Base-by-base conservation (phyloP, 345 rosid species). In the Orychophragmus violaceus region DNA sequence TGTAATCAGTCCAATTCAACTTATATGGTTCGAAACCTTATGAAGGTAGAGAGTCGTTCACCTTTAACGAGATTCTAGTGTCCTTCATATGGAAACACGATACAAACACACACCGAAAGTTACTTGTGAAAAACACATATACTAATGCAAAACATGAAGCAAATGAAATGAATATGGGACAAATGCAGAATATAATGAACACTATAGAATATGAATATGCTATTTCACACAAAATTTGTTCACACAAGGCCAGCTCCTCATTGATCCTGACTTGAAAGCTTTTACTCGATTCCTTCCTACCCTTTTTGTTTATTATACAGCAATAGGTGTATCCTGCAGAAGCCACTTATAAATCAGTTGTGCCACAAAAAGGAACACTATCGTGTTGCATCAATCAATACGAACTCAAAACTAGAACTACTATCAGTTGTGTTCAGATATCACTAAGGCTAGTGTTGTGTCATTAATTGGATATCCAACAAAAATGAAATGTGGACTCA, bases 251-350 rank as follows among this genome's bases (percentile, higher is more conserved):
- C 32, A 69, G 13, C 41, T 53, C 8, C 18, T 29, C 11, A 6
- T 14, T 30, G 55, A 57, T 68, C 64, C 24, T 68, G 45, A 16
- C 64, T 45, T 32, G 36, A 69, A 36, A 12, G 25, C 59, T n/a
- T 18, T 53, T 29, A 61, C 68, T 70, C 2, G 30, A 71, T 8
- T 25, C 70, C 49, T 42, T 7, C 46, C 55, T 30, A 6, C 8
- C 41, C 8, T 8, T 0, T 8, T 18, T 44, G 2, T 4, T 52
- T 10, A 62, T 56, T 76, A 88, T 59, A 85, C 96, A 11, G 86
- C 87, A 49, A 91, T 85, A 2, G 89, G 88, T 53, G 87, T 66
- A 62, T 91, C 98, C 96, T 91, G 84, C 16, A 2, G 30, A 60
- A 69, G 42, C 44, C 24, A 70, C 11, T 10, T 21, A 5, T 2